Evolutionary conservation across 495 filamentous ascomycete genomes (phyloP), one percentile per base, ranked within the genome.

Genomic region (Mytilinidion resinicola): DNA sequence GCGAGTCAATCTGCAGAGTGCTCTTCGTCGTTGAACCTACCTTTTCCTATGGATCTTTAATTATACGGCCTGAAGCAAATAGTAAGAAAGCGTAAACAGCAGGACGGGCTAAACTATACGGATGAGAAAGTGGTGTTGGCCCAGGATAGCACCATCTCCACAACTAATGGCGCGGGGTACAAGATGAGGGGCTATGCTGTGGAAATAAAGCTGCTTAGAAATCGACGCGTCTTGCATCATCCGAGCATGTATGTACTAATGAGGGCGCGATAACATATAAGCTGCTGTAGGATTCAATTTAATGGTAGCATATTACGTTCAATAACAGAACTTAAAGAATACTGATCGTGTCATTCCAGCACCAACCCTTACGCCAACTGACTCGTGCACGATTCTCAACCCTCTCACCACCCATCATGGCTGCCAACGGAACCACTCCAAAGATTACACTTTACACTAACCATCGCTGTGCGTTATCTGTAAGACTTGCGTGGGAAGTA

Each of bases 371-470:
- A n/a, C 21, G 46, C 1, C 7, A 33, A 11, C 46, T 49, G 46
- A 49, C 46, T 49, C 46, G 46, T 30, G 46, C 46, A 33, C 21
- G 19, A 49, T 21, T 25, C 9, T 33, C 33, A n/a, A 49, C 46
- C 15, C 46, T 20, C 46, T 12, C 44, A 49, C 21, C 46, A 14
- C 6, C 46, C 2, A 30, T 14, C 15, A 49, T 49, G 46, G 17
- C 46, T 17, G 33, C 46, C 20, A 49, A 49, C 46, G 46, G 46
- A 30, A 49, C 46, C 33, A 4, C 53, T 20, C 64, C 60, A 8
- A 78, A 79, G 72, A 77, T 81, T 64, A 78, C 69, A 43, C 69
- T 90, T 21, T 95, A 95, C 72, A 92, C 88, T 55, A 89, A 86
- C 77, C 85, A 81, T 61, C 25, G 46, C 50, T 95, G 90, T 30